Conservation (phyloP, 345 rosid species). For the Brassica cretica region DNA sequence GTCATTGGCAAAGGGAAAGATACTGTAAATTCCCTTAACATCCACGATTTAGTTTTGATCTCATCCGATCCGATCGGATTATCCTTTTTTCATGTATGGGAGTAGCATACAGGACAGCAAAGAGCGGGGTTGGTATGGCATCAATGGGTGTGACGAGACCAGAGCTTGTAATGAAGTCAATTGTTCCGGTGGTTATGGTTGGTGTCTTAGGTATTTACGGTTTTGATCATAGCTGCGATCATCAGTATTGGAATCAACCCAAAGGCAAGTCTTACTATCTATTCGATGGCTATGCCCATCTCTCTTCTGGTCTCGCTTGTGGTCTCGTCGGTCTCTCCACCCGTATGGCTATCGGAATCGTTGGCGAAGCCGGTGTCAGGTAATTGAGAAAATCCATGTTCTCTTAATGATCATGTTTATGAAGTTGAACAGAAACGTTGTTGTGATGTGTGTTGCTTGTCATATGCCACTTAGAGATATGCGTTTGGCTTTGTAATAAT, state of each 20-base stretch:
- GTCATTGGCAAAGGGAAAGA: no score
- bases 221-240: no score
- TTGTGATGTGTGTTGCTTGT: neutral
- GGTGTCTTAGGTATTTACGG: no score
- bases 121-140: constrained; percentile 82
- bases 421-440: neutral
- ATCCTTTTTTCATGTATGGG: constrained; percentile 56
- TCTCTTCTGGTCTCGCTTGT: constrained; percentile 26
- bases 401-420: neutral
- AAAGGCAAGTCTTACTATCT: no score
- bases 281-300: constrained; percentile 73
- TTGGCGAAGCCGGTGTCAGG: constrained; percentile 45
- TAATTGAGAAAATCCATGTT: neutral
- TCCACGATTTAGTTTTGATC: neutral
- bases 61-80: neutral
- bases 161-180: constrained; percentile 82
- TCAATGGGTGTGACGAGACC: constrained; percentile 92
- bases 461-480: neutral
- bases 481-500: neutral
- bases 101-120: constrained; percentile 75
- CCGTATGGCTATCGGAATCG: constrained; percentile 8
- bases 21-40: neutral
- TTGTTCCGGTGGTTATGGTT: constrained; percentile 51
- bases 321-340: constrained; percentile 44
- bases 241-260: no score